These are phyloP conservation scores for Jacaranda mimosifolia DNA, from an alignment of 257 asterid species.

Conservation along the genomic window DNA sequence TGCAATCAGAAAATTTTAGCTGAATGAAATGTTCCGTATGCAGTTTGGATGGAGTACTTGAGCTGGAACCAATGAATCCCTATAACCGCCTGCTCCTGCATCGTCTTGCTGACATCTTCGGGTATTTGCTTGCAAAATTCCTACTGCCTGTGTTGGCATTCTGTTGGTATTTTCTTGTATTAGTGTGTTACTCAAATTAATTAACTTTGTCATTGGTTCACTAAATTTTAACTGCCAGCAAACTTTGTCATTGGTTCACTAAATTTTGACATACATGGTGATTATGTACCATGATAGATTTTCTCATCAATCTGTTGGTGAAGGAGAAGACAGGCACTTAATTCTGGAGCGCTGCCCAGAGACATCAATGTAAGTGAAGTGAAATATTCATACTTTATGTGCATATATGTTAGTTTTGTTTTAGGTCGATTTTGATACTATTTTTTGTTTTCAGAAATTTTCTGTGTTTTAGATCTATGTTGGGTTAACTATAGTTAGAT, in stretches of 20 bases:
- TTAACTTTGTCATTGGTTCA: conserved; percentile 14
- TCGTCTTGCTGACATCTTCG: conserved; percentile 94
- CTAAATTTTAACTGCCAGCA: background rate
- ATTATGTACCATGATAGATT: conserved; percentile 59
- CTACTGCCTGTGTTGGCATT: conserved; percentile 4
- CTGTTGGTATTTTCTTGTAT: conserved; percentile 26
- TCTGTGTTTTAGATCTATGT: conserved; percentile 12
- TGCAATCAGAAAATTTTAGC: conserved; percentile 28
- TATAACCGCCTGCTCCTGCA: conserved; percentile 85
- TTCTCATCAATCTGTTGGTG: conserved; percentile 93
- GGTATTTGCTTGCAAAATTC: conserved; percentile 53
- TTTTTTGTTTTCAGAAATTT: conserved; percentile 2
- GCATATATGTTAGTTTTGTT: background rate
- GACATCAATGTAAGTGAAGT: conserved; percentile 75
- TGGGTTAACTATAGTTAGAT: conserved; percentile 8
- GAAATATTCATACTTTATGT: conserved; percentile 25
- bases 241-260: too few species aligned
- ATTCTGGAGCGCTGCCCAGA: conserved; percentile 84
- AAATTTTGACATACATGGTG: conserved; percentile 28
- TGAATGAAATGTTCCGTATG: conserved; percentile 38
- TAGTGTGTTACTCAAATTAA: conserved; percentile 6
- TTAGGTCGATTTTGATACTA: background rate
- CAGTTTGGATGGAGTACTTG: conserved; percentile 75
- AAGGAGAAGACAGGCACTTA: conserved; percentile 85
- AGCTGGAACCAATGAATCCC: conserved; percentile 85